Evolutionary conservation across 495 filamentous ascomycete genomes (phyloP).

Genomic region (Gamarada debralockiae): DNA sequence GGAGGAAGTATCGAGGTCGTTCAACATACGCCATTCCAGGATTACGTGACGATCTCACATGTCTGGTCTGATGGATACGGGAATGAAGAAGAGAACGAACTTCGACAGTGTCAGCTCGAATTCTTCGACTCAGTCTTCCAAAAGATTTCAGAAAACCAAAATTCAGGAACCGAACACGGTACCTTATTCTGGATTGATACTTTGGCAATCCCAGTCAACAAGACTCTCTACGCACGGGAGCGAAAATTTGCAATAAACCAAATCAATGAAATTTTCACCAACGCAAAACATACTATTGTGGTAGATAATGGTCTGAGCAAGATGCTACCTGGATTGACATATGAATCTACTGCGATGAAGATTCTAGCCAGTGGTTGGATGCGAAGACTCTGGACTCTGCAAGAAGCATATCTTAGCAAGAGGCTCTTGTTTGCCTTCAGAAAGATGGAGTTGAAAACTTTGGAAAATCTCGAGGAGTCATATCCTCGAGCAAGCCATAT

Average conservation of each 20-base stretch:
- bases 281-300: not conserved
- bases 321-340: not conserved
- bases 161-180: too few relatives aligned
- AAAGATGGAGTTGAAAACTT: not conserved
- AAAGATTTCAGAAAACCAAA: not conserved
- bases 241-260: not conserved
- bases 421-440: conserved; percentile 19
- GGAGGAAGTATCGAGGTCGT: too few relatives aligned
- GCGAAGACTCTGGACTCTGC: conserved; percentile 29
- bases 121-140: not conserved
- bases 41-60: conserved; percentile 1
- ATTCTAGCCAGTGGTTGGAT: conserved; percentile 21
- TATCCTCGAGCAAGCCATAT: not conserved
- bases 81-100: not conserved
- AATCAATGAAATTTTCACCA: not conserved
- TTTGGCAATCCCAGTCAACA: not conserved
- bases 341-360: not conserved
- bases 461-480: not conserved
- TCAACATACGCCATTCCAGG: not conserved
- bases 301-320: conserved; percentile 1
- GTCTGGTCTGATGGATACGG: conserved; percentile 9
- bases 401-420: conserved; percentile 27
- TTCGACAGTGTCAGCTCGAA: conserved; percentile 2
- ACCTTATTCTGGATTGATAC: conserved; percentile 4
- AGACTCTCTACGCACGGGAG: not conserved